Percentiles rank a stretch among this genome's conserved stretches.
Evolutionary conservation across 2,329 filamentous ascomycete genomes (phyloP).

Genomic region (Whalleya microplaca): DNA sequence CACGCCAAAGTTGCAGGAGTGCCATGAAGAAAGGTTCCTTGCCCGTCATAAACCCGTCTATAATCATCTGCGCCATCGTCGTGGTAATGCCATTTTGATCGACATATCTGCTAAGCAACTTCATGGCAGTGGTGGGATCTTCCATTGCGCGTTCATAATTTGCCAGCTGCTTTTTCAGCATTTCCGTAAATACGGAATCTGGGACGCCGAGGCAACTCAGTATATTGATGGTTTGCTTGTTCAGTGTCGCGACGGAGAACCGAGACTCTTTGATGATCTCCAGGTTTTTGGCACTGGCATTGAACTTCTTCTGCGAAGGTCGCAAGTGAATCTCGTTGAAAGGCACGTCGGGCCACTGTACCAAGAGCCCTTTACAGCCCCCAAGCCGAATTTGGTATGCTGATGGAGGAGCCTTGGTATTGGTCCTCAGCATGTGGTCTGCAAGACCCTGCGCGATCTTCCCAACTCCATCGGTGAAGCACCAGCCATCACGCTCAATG

Average conservation of each 20-base stretch:
- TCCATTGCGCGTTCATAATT: slow-evolving; percentile 73
- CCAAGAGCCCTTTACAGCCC: slow-evolving; percentile 88
- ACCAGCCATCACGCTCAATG: slow-evolving; percentile 68
- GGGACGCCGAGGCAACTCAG: slow-evolving; percentile 76
- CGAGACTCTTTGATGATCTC: slow-evolving; percentile 86
- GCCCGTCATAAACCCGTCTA: slow-evolving; percentile 74
- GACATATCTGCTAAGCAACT: slow-evolving; percentile 72
- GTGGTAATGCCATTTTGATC: slow-evolving; percentile 85
- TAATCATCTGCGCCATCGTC: slow-evolving; percentile 73
- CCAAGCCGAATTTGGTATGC: slow-evolving; percentile 91
- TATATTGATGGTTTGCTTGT: slow-evolving; percentile 88
- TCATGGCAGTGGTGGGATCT: slow-evolving; percentile 65
- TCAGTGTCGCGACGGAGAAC: slow-evolving; percentile 78
- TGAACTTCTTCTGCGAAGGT: slow-evolving; percentile 87
- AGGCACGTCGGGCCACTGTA: slow-evolving; percentile 70
- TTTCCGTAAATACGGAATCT: slow-evolving; percentile 65
- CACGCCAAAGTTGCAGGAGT: slow-evolving; percentile 79
- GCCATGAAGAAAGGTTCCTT: slow-evolving; percentile 83
- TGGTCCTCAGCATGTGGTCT: slow-evolving; percentile 67
- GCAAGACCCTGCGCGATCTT: slow-evolving; percentile 85
- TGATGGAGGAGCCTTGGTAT: slow-evolving; percentile 66
- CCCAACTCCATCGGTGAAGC: slow-evolving; percentile 90
- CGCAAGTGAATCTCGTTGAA: slow-evolving; percentile 76
- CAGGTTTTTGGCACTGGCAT: slow-evolving; percentile 68
- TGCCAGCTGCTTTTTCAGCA: slow-evolving; percentile 69